These are phyloP conservation scores for Gonium pectorale DNA, from an alignment of 139 green algal species.

Conservation along the genomic window DNA sequence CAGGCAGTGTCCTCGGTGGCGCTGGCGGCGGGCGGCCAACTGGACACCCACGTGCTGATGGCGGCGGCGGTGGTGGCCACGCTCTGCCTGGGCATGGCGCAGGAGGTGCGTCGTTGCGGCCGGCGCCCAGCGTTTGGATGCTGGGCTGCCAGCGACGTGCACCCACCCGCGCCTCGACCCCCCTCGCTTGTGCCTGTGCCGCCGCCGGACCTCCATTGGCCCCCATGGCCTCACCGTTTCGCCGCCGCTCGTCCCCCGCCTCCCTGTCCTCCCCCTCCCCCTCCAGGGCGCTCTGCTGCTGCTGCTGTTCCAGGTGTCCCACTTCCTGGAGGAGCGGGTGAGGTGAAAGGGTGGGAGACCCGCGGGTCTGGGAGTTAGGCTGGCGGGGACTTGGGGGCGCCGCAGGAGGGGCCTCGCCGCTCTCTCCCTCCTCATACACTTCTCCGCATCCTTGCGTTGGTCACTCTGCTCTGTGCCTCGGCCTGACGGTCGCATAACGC, in stretches of 20 bases:
- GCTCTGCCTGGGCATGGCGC: slow-evolving; percentile 72
- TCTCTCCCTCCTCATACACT: no score
- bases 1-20: slow-evolving; percentile 57
- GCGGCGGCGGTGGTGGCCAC: slow-evolving; percentile 79
- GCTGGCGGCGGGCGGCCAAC: slow-evolving; percentile 46
- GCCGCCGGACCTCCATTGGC: no score
- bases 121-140: no score
- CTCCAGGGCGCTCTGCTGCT: slow-evolving; percentile 87
- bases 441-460: no score
- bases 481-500: no score
- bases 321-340: slow-evolving; percentile 75
- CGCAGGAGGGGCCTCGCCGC: no score
- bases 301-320: slow-evolving; percentile 83
- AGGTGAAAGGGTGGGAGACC: no score
- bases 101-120: slow-evolving; percentile 86
- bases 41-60: slow-evolving; percentile 92
- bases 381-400: no score
- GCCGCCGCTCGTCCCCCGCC: background rate
- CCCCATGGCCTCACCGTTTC: background rate
- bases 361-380: no score
- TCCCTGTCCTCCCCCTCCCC: background rate
- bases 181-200: no score
- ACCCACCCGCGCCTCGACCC: background rate
- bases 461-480: no score
- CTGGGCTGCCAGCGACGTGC: background rate